These are phyloP conservation scores for Boletus sp. DNA, from an alignment of 768 basidiomycete genomes.

Conservation along the genomic window DNA sequence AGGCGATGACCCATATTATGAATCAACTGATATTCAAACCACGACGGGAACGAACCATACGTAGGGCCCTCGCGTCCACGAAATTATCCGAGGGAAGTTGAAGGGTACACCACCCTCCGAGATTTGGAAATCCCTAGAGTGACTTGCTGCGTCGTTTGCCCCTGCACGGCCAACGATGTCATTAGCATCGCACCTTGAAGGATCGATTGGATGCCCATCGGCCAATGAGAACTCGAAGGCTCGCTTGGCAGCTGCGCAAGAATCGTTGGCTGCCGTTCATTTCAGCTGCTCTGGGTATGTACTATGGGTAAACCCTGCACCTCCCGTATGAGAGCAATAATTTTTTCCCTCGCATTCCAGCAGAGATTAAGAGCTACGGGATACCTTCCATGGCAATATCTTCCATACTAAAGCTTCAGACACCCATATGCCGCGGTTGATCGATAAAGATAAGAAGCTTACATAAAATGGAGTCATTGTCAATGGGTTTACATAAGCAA, in stretches of 20 bases:
- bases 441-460: too few species aligned
- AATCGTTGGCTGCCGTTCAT: neutral
- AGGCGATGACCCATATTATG: neutral
- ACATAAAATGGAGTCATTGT: too few species aligned
- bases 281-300: neutral
- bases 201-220: neutral
- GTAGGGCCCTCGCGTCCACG: neutral
- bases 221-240: neutral
- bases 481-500: too few species aligned
- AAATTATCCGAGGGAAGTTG: neutral
- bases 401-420: too few species aligned
- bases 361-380: too few species aligned
- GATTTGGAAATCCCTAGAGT: neutral
- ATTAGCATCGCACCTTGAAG: neutral
- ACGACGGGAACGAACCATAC: neutral
- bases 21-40: neutral
- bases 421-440: too few species aligned
- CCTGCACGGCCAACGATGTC: neutral
- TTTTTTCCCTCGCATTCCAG: too few species aligned
- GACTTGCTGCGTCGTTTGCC: neutral
- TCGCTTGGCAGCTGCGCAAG: neutral
- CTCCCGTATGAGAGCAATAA: neutral
- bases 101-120: neutral
- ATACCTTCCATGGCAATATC: too few species aligned
- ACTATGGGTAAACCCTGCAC: neutral